phyloP scores from a whole-genome alignment of 495 filamentous ascomycete genomes.

The Astrothelium subdiscretum region DNA sequence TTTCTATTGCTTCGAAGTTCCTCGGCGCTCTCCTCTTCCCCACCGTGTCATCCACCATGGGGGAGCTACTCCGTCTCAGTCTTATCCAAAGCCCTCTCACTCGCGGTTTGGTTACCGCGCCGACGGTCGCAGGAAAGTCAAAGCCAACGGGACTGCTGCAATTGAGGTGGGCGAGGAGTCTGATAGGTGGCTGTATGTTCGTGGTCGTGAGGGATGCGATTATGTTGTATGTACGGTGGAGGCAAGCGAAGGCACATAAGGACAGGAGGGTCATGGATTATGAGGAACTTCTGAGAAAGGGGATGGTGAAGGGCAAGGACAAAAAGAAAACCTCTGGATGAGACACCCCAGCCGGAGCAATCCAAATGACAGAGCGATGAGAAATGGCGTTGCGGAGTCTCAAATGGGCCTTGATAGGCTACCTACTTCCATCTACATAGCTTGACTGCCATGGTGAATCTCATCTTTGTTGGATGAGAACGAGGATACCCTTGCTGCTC shows the following conservation, averaged over 20 bases:
- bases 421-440: neutral
- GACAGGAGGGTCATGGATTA: constrained; percentile 59
- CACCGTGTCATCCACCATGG: constrained; percentile 50
- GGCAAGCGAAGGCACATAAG: constrained; percentile 54
- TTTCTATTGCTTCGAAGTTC: constrained; percentile 42
- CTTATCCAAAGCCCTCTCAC: constrained; percentile 53
- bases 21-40: constrained; percentile 56
- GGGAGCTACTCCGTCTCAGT: constrained; percentile 50
- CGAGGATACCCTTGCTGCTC: too few species aligned
- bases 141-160: constrained; percentile 51
- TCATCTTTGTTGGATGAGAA: too few species aligned
- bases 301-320: neutral
- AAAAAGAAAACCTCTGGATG: neutral
- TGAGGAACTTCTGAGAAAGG: constrained; percentile 18
- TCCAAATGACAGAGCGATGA: neutral
- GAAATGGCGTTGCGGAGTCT: neutral
- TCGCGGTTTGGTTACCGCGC: constrained; percentile 45
- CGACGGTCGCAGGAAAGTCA: constrained; percentile 8
- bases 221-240: constrained; percentile 63
- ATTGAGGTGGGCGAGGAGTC: constrained; percentile 63
- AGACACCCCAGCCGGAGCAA: neutral
- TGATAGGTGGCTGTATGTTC: constrained; percentile 70
- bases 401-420: neutral
- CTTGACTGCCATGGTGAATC: neutral
- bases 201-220: constrained; percentile 67